phyloP scores from a whole-genome alignment of 1,284 basidiomycete species.

The Cerioporus squamosus region DNA sequence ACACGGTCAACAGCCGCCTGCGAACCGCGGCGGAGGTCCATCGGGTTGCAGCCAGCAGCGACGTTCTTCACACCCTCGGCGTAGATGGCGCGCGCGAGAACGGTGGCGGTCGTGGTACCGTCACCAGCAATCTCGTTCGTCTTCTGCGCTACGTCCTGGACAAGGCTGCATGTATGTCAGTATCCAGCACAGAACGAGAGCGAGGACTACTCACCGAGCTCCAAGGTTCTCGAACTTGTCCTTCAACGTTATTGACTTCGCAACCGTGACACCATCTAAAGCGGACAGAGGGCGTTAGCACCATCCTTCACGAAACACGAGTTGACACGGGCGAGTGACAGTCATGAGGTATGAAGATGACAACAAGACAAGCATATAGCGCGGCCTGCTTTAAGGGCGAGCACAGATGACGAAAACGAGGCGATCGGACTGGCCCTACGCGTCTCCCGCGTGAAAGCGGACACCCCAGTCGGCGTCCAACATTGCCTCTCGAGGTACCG shows the following conservation, averaged over 20 bases:
- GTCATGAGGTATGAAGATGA: too few relatives aligned
- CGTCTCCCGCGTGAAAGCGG: too few relatives aligned
- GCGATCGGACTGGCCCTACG: too few relatives aligned
- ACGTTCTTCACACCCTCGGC: conserved; percentile 99
- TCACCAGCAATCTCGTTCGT: conserved; percentile 98
- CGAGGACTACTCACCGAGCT: conserved; percentile 71
- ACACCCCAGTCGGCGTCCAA: too few relatives aligned
- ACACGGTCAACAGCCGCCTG: conserved; percentile 97
- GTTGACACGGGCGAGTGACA: too few relatives aligned
- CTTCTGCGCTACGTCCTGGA: conserved; percentile 96
- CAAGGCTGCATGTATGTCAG: conserved; percentile 57
- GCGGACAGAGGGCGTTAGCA: neutral
- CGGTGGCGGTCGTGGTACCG: conserved; percentile 97
- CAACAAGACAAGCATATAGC: too few relatives aligned
- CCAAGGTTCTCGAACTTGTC: conserved; percentile 99
- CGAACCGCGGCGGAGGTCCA: conserved; percentile 96
- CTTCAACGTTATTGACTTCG: conserved; percentile 92
- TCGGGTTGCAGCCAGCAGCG: conserved; percentile 98
- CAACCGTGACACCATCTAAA: conserved; percentile 95
- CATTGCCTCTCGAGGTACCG: too few relatives aligned
- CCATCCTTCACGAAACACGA: too few relatives aligned
- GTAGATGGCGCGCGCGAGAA: conserved; percentile 96
- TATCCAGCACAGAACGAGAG: neutral
- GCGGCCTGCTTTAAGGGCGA: too few relatives aligned
- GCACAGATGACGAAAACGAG: too few relatives aligned